Conservation (phyloP, 768 basidiomycete genomes). For the Cubamyces sp. region DNA sequence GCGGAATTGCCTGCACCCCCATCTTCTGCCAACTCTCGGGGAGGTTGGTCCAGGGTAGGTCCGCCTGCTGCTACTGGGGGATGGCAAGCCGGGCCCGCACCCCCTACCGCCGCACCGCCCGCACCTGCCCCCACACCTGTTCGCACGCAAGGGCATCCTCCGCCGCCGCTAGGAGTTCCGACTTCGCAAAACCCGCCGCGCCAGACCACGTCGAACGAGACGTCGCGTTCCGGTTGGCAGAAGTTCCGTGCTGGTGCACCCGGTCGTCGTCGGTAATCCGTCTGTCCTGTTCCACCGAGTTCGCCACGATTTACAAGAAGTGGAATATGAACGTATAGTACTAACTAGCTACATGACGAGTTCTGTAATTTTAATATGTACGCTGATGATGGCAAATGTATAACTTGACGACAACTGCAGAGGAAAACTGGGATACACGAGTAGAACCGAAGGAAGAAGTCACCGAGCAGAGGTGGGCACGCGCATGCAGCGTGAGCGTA, state of each 20-base stretch:
- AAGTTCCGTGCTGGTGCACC: conserved; percentile 34
- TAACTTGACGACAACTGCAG: conserved; percentile 27
- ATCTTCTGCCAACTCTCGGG: conserved; percentile 22
- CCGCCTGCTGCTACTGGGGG: background rate
- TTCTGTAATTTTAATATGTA: conserved; percentile 39
- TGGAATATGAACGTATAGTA: conserved; percentile 28
- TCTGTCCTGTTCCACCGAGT: background rate
- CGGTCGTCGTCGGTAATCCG: conserved; percentile 24
- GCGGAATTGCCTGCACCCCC: conserved; percentile 24
- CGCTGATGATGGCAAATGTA: conserved; percentile 27
- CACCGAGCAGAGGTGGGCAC: conserved; percentile 24
- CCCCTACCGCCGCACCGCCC: background rate
- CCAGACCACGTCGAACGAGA: conserved; percentile 19
- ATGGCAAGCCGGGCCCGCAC: background rate
- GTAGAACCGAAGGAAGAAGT: conserved; percentile 2
- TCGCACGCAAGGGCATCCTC: background rate
- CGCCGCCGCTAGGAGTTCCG: background rate
- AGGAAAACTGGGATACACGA: conserved; percentile 13
- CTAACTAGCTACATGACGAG: conserved; percentile 35
- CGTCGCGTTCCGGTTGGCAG: conserved; percentile 34
- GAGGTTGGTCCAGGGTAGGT: conserved; percentile 2
- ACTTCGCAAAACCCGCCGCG: background rate
- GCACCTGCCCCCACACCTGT: background rate
- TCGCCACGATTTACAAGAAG: conserved; percentile 7
- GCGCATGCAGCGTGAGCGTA: conserved; percentile 5